A percentile compares a stretch with the other conserved stretches of the same genome.
Evolutionary conservation across 2,329 filamentous ascomycete species (phyloP).

Genomic region (Tolypocladium tropicale): DNA sequence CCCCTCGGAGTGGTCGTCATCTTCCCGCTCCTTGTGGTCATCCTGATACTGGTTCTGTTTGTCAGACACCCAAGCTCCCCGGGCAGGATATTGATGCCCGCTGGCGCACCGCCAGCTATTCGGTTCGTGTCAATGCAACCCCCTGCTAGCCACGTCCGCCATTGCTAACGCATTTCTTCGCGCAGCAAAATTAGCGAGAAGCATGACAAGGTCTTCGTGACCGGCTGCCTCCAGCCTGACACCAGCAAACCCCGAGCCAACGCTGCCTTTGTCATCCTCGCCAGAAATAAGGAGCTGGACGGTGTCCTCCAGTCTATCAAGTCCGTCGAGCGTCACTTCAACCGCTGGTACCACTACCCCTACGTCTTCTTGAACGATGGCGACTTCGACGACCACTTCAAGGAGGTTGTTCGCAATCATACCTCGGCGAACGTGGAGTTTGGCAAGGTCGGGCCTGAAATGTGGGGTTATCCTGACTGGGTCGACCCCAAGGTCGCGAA

Average conservation of each 20-base stretch:
- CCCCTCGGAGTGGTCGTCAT: slow-evolving; percentile 86
- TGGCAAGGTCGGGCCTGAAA: slow-evolving; percentile 78
- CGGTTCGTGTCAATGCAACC: slow-evolving; percentile 50
- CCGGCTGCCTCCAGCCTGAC: slow-evolving; percentile 76
- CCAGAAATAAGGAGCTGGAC: slow-evolving; percentile 90
- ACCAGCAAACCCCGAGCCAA: slow-evolving; percentile 75
- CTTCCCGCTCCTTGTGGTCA: slow-evolving; percentile 83
- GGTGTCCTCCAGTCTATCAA: slow-evolving; percentile 95
- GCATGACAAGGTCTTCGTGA: slow-evolving; percentile 92
- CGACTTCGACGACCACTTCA: slow-evolving; percentile 93
- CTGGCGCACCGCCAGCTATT: slow-evolving; percentile 79
- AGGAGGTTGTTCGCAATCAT: slow-evolving; percentile 77
- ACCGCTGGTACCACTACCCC: slow-evolving; percentile 96
- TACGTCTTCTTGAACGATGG: slow-evolving; percentile 98
- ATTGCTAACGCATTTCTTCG: slow-evolving; percentile 7
- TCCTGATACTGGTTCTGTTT: slow-evolving; percentile 84
- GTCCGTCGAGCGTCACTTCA: slow-evolving; percentile 97
- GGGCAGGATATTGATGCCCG: slow-evolving; percentile 75
- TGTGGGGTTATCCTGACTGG: slow-evolving; percentile 98
- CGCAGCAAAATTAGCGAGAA: slow-evolving; percentile 90
- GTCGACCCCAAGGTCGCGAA: slow-evolving; percentile 86
- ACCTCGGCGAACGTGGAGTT: slow-evolving; percentile 86
- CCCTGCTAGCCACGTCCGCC: background rate
- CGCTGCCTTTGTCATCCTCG: slow-evolving; percentile 89
- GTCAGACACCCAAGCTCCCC: slow-evolving; percentile 77